Evolutionary conservation across 257 asterid genomes (phyloP).

Genomic region (Anisodus acutangulus): DNA sequence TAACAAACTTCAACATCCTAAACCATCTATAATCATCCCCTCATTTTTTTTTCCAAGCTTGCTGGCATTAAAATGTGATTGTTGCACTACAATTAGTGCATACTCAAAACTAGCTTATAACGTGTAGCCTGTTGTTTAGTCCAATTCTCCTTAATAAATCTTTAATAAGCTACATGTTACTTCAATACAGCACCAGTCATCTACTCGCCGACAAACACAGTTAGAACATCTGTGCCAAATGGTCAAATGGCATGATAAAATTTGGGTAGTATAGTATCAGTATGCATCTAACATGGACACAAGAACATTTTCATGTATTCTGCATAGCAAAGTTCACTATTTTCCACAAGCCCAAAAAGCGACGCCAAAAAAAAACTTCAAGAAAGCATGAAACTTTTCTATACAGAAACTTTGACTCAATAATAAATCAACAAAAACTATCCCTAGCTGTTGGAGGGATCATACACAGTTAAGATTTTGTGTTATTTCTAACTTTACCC

Average conservation of each 20-base stretch:
- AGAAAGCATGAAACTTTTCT: background rate
- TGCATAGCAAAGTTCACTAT: background rate
- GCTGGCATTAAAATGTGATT: too few relatives aligned
- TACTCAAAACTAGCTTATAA: too few relatives aligned
- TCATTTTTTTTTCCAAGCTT: too few relatives aligned
- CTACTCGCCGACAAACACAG: too few relatives aligned
- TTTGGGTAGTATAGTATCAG: background rate
- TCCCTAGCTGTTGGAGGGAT: background rate
- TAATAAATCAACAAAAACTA: background rate
- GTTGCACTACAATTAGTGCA: too few relatives aligned
- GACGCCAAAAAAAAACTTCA: background rate
- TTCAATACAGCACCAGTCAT: too few relatives aligned
- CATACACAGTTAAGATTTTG: background rate
- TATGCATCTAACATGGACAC: background rate
- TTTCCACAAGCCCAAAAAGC: background rate
- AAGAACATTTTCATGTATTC: background rate
- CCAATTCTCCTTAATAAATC: too few relatives aligned
- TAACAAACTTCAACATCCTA: too few relatives aligned
- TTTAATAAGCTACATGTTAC: too few relatives aligned
- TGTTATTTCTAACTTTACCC: background rate
- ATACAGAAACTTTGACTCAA: background rate
- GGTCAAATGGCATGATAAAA: background rate
- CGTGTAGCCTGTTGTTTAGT: too few relatives aligned
- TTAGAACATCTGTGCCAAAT: too few relatives aligned
- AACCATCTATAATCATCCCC: too few relatives aligned